A percentile compares a stretch with the other conserved stretches of the same genome.
These are phyloP conservation scores for Teunomyces atbi DNA, from an alignment of 805 yeast genomes.

Conservation along the genomic window DNA sequence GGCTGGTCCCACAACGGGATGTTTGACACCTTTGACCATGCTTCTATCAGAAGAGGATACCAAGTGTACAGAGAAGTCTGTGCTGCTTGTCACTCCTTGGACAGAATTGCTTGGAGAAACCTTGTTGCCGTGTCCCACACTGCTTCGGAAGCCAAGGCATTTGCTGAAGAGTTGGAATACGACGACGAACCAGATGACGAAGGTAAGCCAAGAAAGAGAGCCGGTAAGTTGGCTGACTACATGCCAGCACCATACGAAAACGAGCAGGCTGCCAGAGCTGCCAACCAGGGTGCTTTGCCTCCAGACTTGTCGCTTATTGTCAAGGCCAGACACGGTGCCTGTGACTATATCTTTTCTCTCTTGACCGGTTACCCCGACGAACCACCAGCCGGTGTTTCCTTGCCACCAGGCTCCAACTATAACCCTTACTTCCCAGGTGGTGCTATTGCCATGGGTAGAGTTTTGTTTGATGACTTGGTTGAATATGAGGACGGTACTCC, in stretches of 20 bases:
- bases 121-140: constrained; percentile 96
- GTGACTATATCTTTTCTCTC: constrained; percentile 90
- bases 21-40: constrained; percentile 89
- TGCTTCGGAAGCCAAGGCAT: constrained; percentile 80
- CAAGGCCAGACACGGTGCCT: constrained; percentile 98
- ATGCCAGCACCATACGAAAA: constrained; percentile 94
- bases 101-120: constrained; percentile 98
- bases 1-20: constrained; percentile 95
- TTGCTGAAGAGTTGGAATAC: constrained; percentile 96
- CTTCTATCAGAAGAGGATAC: constrained; percentile 96
- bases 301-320: constrained; percentile 96
- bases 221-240: constrained; percentile 95
- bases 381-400: constrained; percentile 93
- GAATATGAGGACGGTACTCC: constrained; percentile 99
- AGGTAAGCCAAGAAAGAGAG: constrained; percentile 97
- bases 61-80: constrained; percentile 98
- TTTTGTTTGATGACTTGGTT: constrained; percentile 92
- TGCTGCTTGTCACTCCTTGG: constrained; percentile 97
- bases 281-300: constrained; percentile 98
- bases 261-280: constrained; percentile 99
- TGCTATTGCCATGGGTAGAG: constrained; percentile 98
- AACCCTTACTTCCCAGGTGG: constrained; percentile 99
- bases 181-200: constrained; percentile 95
- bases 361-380: constrained; percentile 99
- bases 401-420: constrained; percentile 94